These are phyloP conservation scores for Candida patagonica DNA, from an alignment of 805 yeast species.

Conservation along the genomic window DNA sequence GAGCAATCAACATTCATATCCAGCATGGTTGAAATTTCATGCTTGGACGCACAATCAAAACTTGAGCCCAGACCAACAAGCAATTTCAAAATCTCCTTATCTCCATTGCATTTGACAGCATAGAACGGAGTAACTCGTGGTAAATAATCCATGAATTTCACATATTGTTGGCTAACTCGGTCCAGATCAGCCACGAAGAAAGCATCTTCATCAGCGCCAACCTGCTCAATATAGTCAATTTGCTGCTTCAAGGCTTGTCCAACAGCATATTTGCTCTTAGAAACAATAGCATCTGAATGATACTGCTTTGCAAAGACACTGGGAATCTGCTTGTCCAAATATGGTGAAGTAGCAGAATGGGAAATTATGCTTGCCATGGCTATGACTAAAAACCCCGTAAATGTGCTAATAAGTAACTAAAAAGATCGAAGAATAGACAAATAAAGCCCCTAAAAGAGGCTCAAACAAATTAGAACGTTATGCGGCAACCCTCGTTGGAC, in stretches of 20 bases:
- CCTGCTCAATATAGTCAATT: slow-evolving; percentile 37
- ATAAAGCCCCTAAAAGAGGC: no score
- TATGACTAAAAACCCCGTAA: no score
- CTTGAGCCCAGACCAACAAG: slow-evolving; percentile 58
- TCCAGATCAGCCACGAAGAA: slow-evolving; percentile 84
- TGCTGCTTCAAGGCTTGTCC: slow-evolving; percentile 16
- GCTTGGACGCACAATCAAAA: slow-evolving; percentile 89
- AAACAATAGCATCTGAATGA: no score
- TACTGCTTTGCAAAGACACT: no score
- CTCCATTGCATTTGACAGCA: slow-evolving; percentile 92
- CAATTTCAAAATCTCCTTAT: slow-evolving; percentile 45
- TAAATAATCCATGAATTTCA: slow-evolving; percentile 53
- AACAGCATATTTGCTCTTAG: slow-evolving; percentile 8
- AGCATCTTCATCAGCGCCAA: slow-evolving; percentile 68
- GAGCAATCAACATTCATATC: slow-evolving; percentile 52
- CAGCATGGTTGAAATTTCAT: slow-evolving; percentile 65
- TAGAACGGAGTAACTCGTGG: slow-evolving; percentile 81
- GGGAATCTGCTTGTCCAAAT: no score
- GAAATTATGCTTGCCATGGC: no score
- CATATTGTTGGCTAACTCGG: slow-evolving; percentile 50
- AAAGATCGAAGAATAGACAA: no score
- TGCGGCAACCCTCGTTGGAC: no score
- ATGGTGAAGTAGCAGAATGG: no score
- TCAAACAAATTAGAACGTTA: no score
- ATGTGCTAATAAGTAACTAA: no score